phyloP scores from a whole-genome alignment of 2,329 filamentous ascomycete genomes.

The Didymella pomorum region DNA sequence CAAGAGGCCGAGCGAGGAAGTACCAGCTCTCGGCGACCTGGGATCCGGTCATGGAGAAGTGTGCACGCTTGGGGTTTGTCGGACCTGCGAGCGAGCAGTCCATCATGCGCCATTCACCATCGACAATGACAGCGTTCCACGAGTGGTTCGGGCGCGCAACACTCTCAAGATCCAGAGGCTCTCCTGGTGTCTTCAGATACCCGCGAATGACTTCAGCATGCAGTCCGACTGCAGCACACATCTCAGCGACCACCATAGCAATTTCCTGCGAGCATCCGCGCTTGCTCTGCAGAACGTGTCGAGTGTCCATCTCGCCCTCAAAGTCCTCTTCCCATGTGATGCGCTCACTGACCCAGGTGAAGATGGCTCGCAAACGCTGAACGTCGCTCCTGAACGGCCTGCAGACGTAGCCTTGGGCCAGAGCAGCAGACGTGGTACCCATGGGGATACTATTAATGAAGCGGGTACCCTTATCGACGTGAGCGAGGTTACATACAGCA shows the following conservation, averaged over 20 bases:
- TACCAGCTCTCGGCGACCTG: constrained; percentile 86
- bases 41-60: constrained; percentile 77
- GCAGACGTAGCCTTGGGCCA: constrained; percentile 92
- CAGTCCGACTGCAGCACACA: constrained; percentile 90
- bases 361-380: constrained; percentile 90
- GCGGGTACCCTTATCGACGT: constrained; percentile 95
- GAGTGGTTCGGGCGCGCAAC: constrained; percentile 93
- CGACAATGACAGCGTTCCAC: constrained; percentile 95
- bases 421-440: constrained; percentile 78
- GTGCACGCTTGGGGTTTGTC: constrained; percentile 80
- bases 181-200: constrained; percentile 89
- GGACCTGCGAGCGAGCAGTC: constrained; percentile 92
- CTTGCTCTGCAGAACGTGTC: constrained; percentile 82
- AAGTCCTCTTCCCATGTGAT: constrained; percentile 96
- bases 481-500: constrained; percentile 75
- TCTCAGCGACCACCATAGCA: constrained; percentile 85
- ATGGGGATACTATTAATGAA: constrained; percentile 86
- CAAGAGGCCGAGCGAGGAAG: constrained; percentile 87
- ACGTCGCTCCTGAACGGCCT: constrained; percentile 94
- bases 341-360: constrained; percentile 96
- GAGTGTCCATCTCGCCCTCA: constrained; percentile 82
- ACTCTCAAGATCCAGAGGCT: constrained; percentile 74
- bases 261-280: constrained; percentile 90
- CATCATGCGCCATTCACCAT: constrained; percentile 95
- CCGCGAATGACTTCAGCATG: constrained; percentile 87